Conservation (phyloP, 495 filamentous ascomycete genomes). For the Margaritispora aquatica region DNA sequence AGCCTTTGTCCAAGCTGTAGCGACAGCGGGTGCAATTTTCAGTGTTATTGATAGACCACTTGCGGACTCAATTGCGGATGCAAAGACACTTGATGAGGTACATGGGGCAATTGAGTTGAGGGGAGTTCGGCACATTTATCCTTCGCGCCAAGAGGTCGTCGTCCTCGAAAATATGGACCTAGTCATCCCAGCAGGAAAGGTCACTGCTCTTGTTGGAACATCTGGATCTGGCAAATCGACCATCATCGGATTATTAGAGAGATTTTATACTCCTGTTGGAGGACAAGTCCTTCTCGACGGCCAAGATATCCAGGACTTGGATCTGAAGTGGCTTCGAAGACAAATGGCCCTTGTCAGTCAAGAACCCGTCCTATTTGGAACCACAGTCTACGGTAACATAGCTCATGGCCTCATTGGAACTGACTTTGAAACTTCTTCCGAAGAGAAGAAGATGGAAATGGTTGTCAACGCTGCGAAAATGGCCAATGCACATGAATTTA, state of each 20-base stretch:
- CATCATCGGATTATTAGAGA: conserved; percentile 46
- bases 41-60: conserved; percentile 39
- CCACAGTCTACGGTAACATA: conserved; percentile 63
- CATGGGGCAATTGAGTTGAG: conserved; percentile 49
- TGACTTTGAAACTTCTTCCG: conserved; percentile 5
- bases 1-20: conserved; percentile 1
- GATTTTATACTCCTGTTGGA: conserved; percentile 47
- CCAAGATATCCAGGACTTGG: conserved; percentile 46
- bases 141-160: conserved; percentile 53
- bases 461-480: conserved; percentile 27
- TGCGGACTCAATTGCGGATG: conserved; percentile 40
- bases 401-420: conserved; percentile 45
- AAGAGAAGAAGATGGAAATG: conserved; percentile 22
- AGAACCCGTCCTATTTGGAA: conserved; percentile 56
- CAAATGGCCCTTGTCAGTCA: conserved; percentile 49
- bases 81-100: conserved; percentile 37
- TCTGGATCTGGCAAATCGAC: conserved; percentile 62
- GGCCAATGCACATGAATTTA: conserved; percentile 42
- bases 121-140: conserved; percentile 57
- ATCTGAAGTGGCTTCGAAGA: conserved; percentile 49
- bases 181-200: conserved; percentile 65
- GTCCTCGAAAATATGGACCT: conserved; percentile 46
- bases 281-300: conserved; percentile 52
- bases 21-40: conserved; percentile 5
- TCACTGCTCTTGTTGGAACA: conserved; percentile 77